A percentile compares a stretch with the other conserved stretches of the same genome.
phyloP scores from a whole-genome alignment of 768 basidiomycete species.

The Rickenella mellea region DNA sequence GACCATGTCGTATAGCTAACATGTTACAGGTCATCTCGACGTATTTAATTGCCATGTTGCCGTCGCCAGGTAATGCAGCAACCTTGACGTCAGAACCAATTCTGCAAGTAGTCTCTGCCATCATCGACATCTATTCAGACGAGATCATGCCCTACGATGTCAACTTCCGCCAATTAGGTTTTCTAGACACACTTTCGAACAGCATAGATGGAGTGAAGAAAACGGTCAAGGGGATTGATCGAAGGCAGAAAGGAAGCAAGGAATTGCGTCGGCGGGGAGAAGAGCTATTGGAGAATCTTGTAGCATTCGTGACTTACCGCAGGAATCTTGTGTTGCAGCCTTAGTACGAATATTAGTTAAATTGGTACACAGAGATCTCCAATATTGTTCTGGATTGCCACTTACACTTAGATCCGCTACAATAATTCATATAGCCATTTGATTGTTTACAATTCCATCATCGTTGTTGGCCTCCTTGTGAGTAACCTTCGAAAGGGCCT shows the following conservation, averaged over 20 bases:
- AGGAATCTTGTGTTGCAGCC: too few relatives aligned
- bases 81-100: slow-evolving; percentile 53
- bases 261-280: slow-evolving; percentile 64
- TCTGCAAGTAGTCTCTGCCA: slow-evolving; percentile 69
- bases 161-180: slow-evolving; percentile 62
- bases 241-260: slow-evolving; percentile 53
- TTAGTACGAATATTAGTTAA: too few relatives aligned
- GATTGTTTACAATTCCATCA: too few relatives aligned
- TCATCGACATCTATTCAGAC: slow-evolving; percentile 92
- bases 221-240: slow-evolving; percentile 55
- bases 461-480: too few relatives aligned
- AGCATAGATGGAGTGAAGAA: slow-evolving; percentile 55
- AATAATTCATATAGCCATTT: too few relatives aligned
- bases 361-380: too few relatives aligned
- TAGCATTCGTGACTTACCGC: slow-evolving; percentile 70
- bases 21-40: slow-evolving; percentile 44
- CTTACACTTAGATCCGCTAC: too few relatives aligned
- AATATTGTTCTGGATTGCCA: too few relatives aligned
- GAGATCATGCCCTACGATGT: slow-evolving; percentile 71
- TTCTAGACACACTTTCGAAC: slow-evolving; percentile 43
- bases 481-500: slow-evolving; percentile 20
- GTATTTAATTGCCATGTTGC: slow-evolving; percentile 59
- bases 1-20: not conserved
- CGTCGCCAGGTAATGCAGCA: slow-evolving; percentile 29
- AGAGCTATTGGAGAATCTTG: slow-evolving; percentile 65